Evolutionary conservation across 495 filamentous ascomycete genomes (phyloP), one percentile per base, ranked within the genome.

Genomic region (Collariella sp.): DNA sequence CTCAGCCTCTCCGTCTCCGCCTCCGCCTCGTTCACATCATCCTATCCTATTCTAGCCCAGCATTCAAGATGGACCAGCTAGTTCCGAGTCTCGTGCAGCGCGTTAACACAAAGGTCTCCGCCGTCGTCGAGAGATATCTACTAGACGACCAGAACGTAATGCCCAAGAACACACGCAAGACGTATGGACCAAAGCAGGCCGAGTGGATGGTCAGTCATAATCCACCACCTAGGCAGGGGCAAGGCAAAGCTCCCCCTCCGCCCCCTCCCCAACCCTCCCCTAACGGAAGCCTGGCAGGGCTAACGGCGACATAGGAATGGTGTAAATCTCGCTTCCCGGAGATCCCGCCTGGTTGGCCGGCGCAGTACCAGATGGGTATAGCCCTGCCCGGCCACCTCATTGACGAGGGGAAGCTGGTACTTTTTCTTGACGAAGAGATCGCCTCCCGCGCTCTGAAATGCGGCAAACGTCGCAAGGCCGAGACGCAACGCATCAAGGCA

Each of bases 181-280:
- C 20, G 71, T 70, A 36, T 74, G 65, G 7, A 79, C 74, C 11
- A 78, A 40, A 1, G n/a, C n/a, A n/a, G n/a, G n/a, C n/a, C n/a
- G n/a, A n/a, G n/a, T n/a, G n/a, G n/a, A n/a, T n/a, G n/a, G n/a
- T n/a, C n/a, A n/a, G n/a, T n/a, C n/a, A n/a, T n/a, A n/a, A n/a
- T n/a, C n/a, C n/a, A n/a, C n/a, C n/a, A n/a, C n/a, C n/a, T n/a
- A n/a, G n/a, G n/a, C n/a, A n/a, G n/a, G n/a, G n/a, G n/a, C n/a
- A n/a, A n/a, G n/a, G n/a, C n/a, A n/a, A n/a, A n/a, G n/a, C n/a
- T n/a, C n/a, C n/a, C n/a, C n/a, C n/a, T n/a, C n/a, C n/a, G n/a
- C n/a, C n/a, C n/a, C n/a, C n/a, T n/a, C n/a, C n/a, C n/a, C n/a
- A n/a, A n/a, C n/a, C n/a, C n/a, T n/a, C n/a, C n/a, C n/a, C n/a